These are phyloP conservation scores for Pseudophaeomoniella oleicola DNA, from an alignment of 2,329 filamentous ascomycete genomes.

Conservation along the genomic window DNA sequence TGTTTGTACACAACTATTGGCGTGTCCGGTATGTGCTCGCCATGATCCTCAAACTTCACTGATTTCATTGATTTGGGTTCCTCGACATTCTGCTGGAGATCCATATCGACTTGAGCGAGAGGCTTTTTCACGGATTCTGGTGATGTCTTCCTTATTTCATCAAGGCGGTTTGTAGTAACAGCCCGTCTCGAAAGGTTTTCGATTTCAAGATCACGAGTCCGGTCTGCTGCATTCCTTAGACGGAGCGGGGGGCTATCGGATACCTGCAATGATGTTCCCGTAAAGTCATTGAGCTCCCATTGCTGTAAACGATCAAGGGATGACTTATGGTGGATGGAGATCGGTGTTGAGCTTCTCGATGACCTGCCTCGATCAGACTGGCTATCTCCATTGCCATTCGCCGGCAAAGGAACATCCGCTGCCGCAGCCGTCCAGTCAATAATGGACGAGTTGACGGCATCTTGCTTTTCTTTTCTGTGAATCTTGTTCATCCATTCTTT, in stretches of 20 bases:
- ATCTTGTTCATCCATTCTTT: conserved; percentile 21
- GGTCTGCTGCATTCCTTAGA: conserved; percentile 8
- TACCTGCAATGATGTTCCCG: conserved; percentile 14
- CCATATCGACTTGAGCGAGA: conserved; percentile 5
- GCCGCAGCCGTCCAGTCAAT: conserved; percentile 11
- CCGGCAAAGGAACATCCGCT: conserved; percentile 10
- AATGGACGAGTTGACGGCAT: conserved; percentile 5
- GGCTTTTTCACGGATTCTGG: conserved; percentile 9
- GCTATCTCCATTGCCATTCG: conserved; percentile 7
- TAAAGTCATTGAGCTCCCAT: conserved; percentile 16
- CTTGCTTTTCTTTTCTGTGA: conserved; percentile 8
- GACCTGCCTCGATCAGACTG: conserved; percentile 9
- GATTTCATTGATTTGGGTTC: not conserved
- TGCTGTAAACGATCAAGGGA: conserved; percentile 11
- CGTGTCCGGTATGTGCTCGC: conserved; percentile 21
- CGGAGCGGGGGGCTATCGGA: conserved; percentile 18
- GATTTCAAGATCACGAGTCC: conserved; percentile 12
- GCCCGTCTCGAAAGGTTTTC: conserved; percentile 9
- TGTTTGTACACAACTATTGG: conserved; percentile 22
- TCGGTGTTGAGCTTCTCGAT: conserved; percentile 6
- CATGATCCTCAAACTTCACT: conserved; percentile 9
- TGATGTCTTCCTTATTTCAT: conserved; percentile 9
- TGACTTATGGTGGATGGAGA: conserved; percentile 6
- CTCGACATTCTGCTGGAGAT: conserved; percentile 4
- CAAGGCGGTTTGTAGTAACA: conserved; percentile 10